Base-by-base conservation (phyloP, 805 yeast species). In the Zygosaccharomyces kombuchaensis region DNA sequence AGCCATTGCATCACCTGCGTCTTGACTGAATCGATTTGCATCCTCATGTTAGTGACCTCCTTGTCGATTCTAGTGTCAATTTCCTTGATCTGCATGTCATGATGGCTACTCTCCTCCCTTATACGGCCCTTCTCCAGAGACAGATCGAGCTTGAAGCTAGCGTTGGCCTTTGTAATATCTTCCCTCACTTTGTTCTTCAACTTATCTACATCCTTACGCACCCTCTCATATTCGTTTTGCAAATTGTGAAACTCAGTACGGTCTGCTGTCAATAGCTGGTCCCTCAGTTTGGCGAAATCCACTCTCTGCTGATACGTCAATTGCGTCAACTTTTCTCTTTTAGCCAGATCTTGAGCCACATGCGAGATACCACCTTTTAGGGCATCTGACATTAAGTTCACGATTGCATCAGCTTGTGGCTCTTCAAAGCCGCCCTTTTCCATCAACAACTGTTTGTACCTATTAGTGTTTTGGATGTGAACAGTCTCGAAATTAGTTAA, bases 1-100 rank as follows among this genome's bases (percentile, higher is more conserved):
- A 93, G 76, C 99, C 99, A 93, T 68, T 93, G 99, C 82, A 89
- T 80, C 40, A 93, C 97, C 65, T 93, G 97, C 1, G 96, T 87
- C 70, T 93, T 93, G 26, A 91, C 96, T 36, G 87, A 81, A 60
- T 93, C 96, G 54, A 93, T 89, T 67, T 91, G 96, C 74, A 90
- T 87, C 66, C 87, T 90, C 80, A 93, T 87, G 62, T 93, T 91
- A 32, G 91, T 84, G 22, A 93, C 84, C 59, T 93, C 99, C 66
- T 93, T 96, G 63, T 93, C 97, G 44, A 93, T 90, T 52, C 96
- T 75, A 3, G 96, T 87, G 61, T 89, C 95, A 2, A 96, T 88
- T 60, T 93, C 99, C 64, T 88, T 93, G 48, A 93, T 87, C 63
- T 89, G 88, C 63, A 88, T 77, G 65, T 91, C 97, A 65, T 91